Evolutionary conservation across 805 yeast genomes (phyloP).

Genomic region (Kodamaea jinghongensis): DNA sequence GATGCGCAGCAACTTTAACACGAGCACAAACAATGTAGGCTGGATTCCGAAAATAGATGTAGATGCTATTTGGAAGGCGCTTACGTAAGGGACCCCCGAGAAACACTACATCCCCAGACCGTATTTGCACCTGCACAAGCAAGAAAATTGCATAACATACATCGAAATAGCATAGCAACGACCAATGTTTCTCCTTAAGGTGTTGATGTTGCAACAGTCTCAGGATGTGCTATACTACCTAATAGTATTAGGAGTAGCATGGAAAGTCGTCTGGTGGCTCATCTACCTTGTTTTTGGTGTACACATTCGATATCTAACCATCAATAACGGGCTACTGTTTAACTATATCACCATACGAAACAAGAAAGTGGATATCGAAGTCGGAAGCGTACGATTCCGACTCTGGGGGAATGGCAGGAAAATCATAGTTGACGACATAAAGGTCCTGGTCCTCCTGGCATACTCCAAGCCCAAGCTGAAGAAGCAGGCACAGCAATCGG

Average conservation of each 20-base stretch:
- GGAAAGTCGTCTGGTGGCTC: conserved; percentile 32
- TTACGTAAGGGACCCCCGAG: too few species aligned
- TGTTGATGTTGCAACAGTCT: conserved; percentile 4
- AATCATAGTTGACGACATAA: conserved; percentile 29
- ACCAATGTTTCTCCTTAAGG: conserved; percentile 3
- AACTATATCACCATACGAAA: conserved; percentile 25
- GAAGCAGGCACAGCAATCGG: neutral
- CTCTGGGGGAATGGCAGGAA: conserved; percentile 39
- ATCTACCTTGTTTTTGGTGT: conserved; percentile 32
- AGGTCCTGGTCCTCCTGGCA: conserved; percentile 5
- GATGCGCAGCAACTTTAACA: too few species aligned
- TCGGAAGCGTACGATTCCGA: conserved; percentile 27
- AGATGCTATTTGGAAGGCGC: too few species aligned
- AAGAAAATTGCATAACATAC: neutral
- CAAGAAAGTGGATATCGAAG: conserved; percentile 12
- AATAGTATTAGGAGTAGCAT: conserved; percentile 13
- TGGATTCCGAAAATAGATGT: too few species aligned
- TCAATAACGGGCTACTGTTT: conserved; percentile 40
- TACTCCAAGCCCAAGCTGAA: neutral
- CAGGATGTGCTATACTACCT: conserved; percentile 9
- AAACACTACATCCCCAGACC: too few species aligned
- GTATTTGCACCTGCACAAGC: too few species aligned
- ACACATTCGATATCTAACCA: conserved; percentile 29
- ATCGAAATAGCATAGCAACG: neutral
- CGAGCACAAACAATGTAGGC: too few species aligned